Evolutionary conservation across 1,139 yeast genomes (phyloP), one percentile per base, ranked within the genome.

Genomic region (Oligophagozyma castellii): DNA sequence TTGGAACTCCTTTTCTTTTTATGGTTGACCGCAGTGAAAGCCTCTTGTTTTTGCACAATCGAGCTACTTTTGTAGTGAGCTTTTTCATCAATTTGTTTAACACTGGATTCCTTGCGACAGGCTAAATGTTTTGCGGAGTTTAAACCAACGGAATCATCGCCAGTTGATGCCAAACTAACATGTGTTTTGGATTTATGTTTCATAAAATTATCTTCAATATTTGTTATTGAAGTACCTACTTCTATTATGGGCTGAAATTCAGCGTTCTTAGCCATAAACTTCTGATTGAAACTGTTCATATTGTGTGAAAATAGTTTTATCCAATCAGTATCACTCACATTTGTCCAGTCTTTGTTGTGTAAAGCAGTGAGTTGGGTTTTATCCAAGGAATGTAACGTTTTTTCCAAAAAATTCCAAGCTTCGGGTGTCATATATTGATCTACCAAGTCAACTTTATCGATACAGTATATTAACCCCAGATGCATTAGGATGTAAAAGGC

Each of bases 401-500:
- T 41, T 36, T 55, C 63, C 15, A 55, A 32, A 28, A 35, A 37
- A 27, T 38, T 36, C 61, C 59, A 54, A 14, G 51, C 32, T 2
- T 48, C 39, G 10, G 43, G 27, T 29, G 46, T 46, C 36, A 56
- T 42, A 36, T 47, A 22, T 12, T 33, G 38, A 12, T 36, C 35
- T 33, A 53, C 33, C 29, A 42, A 5, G 2, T 39, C 34, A 10
- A 49, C 35, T 28, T 43, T 45, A n/a, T 48, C 46, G 39, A 77
- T 80, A 35, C 72, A 67, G 26, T 83, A 55, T 14, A 80, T 48
- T 4, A 70, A 50, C 23, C 75, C 84, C 36, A 80, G 53, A 44
- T 83, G 81, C 39, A 69, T 65, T 40, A 67, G 72, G 11, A 81
- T 61, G 39, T 67, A 79, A 73, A 81, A 73, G 23, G 76, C 57